A percentile compares a stretch with the other conserved stretches of the same genome.
Conservation (phyloP, 2,329 filamentous ascomycete species). For the Aspergillus amoenus region DNA sequence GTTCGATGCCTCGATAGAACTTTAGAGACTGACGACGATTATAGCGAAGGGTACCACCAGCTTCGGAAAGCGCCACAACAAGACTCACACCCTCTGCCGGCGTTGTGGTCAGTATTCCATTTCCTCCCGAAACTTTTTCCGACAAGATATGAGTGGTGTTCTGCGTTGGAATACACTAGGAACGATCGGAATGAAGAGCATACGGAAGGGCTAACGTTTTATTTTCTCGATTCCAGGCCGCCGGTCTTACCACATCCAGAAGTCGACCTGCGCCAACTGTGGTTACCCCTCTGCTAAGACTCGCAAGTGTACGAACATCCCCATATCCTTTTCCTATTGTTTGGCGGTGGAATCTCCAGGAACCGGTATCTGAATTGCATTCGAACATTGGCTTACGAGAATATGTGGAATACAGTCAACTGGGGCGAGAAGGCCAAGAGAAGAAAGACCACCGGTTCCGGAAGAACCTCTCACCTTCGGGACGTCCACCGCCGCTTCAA, state of each 20-base stretch:
- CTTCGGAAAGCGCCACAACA: constrained; percentile 87
- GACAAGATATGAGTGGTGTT: constrained; percentile 17
- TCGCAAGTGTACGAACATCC: constrained; percentile 82
- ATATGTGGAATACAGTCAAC: constrained; percentile 68
- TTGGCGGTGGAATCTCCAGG: neutral
- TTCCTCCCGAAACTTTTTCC: constrained; percentile 15
- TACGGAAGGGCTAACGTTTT: constrained; percentile 31
- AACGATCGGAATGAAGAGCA: constrained; percentile 6
- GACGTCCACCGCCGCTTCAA: constrained; percentile 88
- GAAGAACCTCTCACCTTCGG: constrained; percentile 95
- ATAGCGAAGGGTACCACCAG: constrained; percentile 71
- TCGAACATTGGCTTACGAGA: constrained; percentile 28
- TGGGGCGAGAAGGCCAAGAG: constrained; percentile 99
- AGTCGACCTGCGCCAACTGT: constrained; percentile 95
- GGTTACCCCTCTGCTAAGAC: constrained; percentile 97
- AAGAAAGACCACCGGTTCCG: constrained; percentile 98
- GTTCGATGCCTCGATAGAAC: constrained; percentile 22
- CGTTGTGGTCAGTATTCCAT: constrained; percentile 79
- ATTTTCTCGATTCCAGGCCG: constrained; percentile 60
- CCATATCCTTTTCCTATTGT: constrained; percentile 2
- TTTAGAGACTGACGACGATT: constrained; percentile 45
- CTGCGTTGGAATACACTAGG: constrained; percentile 10
- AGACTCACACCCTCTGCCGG: constrained; percentile 97
- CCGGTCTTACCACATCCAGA: constrained; percentile 98
- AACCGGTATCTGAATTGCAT: constrained; percentile 1